phyloP scores from a whole-genome alignment of 202 grass and related monocot genomes.

The Musa balbisiana region DNA sequence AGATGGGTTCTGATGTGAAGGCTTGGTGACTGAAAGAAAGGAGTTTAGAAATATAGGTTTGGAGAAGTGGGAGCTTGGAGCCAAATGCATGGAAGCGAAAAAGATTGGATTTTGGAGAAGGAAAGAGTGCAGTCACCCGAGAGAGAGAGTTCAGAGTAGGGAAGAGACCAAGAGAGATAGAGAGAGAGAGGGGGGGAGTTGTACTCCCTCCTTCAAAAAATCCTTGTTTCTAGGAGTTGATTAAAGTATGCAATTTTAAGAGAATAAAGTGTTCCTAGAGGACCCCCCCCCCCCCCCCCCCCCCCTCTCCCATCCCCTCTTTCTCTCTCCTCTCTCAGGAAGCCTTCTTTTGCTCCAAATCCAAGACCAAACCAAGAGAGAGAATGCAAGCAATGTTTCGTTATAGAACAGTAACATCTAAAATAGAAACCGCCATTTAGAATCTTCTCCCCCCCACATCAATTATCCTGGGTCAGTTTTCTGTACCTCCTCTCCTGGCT shows the following conservation, averaged over 20 bases:
- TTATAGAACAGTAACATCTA: background rate
- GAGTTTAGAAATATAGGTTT: constrained; percentile 6
- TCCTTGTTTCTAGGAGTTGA: constrained; percentile 17
- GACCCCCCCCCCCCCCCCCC: background rate
- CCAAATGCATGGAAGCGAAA: constrained; percentile 23
- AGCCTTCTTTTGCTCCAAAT: constrained; percentile 17
- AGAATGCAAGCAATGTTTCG: background rate
- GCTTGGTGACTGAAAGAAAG: constrained; percentile 15
- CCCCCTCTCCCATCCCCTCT: background rate
- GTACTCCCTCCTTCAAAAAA: constrained; percentile 24
- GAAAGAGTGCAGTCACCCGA: background rate
- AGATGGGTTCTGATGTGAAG: constrained; percentile 2
- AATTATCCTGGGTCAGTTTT: constrained; percentile 1
- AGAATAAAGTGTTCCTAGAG: constrained; percentile 26
- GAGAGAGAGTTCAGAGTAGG: background rate
- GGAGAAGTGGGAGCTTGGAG: constrained; percentile 16
- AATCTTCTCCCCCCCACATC: constrained; percentile 12
- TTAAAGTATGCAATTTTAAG: constrained; percentile 34
- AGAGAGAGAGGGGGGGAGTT: background rate
- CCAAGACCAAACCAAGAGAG: constrained; percentile 6
- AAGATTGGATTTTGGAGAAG: constrained; percentile 11
- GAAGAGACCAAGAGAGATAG: background rate
- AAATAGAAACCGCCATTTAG: background rate
- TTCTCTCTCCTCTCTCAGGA: constrained; percentile 2
- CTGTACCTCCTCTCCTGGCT: background rate